phyloP scores from a whole-genome alignment of 495 filamentous ascomycete genomes.

The Aspergillus avenaceus region DNA sequence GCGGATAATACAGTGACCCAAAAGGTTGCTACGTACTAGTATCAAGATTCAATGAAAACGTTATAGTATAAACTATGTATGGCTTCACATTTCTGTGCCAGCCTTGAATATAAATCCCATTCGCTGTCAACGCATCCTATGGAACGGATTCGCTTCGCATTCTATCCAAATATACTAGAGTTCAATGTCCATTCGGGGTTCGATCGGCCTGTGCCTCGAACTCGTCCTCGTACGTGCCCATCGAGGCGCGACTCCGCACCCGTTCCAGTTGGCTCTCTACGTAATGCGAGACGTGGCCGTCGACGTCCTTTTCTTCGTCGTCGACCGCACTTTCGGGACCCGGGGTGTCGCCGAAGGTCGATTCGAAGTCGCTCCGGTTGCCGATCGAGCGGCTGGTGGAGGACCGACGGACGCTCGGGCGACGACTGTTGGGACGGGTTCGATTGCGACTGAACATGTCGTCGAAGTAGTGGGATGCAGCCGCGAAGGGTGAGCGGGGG shows the following conservation, averaged over 20 bases:
- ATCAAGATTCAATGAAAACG: too few relatives aligned
- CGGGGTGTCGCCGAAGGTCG: conserved; percentile 28
- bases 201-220: conserved; percentile 48
- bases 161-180: not conserved
- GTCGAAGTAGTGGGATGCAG: conserved; percentile 91
- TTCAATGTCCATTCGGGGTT: conserved; percentile 24
- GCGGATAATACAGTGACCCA: too few relatives aligned
- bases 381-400: conserved; percentile 85
- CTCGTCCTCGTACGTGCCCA: conserved; percentile 56
- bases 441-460: conserved; percentile 65
- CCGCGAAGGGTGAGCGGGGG: conserved; percentile 75
- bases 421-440: conserved; percentile 33
- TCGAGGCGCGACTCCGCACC: conserved; percentile 51
- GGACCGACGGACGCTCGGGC: conserved; percentile 64
- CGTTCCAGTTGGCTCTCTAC: conserved; percentile 66
- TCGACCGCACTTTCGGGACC: conserved; percentile 20
- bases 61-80: too few relatives aligned
- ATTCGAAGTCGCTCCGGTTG: conserved; percentile 75
- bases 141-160: too few relatives aligned
- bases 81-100: too few relatives aligned
- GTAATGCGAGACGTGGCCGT: conserved; percentile 66
- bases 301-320: conserved; percentile 41
- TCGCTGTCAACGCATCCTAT: too few relatives aligned
- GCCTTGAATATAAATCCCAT: too few relatives aligned
- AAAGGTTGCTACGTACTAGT: too few relatives aligned